Evolutionary conservation across 2,329 filamentous ascomycete species (phyloP).

Genomic region (Epichloe hybrida): DNA sequence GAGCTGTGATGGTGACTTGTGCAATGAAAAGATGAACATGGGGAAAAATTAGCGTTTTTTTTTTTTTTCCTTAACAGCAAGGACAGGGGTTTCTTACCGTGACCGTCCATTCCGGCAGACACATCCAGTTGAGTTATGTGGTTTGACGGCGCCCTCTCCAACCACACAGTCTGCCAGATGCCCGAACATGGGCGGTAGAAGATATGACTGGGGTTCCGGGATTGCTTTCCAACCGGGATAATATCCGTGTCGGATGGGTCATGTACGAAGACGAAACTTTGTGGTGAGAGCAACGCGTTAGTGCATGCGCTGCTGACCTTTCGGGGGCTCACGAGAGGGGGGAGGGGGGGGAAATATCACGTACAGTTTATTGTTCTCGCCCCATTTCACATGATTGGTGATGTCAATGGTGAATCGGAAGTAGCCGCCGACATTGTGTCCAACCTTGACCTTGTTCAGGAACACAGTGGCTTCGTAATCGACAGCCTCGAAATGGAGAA

Average conservation of each 20-base stretch:
- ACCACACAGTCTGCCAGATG: slow-evolving; percentile 64
- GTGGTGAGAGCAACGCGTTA: neutral
- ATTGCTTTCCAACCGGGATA: slow-evolving; percentile 56
- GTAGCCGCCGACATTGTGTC: slow-evolving; percentile 46
- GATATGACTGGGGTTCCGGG: slow-evolving; percentile 42
- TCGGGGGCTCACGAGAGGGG: neutral
- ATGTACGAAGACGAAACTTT: slow-evolving; percentile 48
- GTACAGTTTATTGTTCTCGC: slow-evolving; percentile 41
- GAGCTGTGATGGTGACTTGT: slow-evolving; percentile 44
- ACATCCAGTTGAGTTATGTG: slow-evolving; percentile 48
- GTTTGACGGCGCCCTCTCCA: slow-evolving; percentile 45
- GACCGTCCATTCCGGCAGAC: slow-evolving; percentile 40
- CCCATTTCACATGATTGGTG: slow-evolving; percentile 28
- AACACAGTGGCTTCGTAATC: slow-evolving; percentile 45
- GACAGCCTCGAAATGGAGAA: slow-evolving; percentile 45
- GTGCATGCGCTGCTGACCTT: neutral
- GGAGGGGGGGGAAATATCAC: no score
- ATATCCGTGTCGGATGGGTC: slow-evolving; percentile 51
- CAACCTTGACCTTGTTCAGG: slow-evolving; percentile 39
- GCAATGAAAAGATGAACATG: neutral
- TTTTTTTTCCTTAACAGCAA: neutral
- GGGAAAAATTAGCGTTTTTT: neutral
- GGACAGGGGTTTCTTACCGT: slow-evolving; percentile 22
- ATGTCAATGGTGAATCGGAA: slow-evolving; percentile 47
- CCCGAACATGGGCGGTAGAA: slow-evolving; percentile 62